A percentile compares a stretch with the other conserved stretches of the same genome.
Evolutionary conservation across 441 rosid species (phyloP).

Genomic region (Monsonia emarginata): DNA sequence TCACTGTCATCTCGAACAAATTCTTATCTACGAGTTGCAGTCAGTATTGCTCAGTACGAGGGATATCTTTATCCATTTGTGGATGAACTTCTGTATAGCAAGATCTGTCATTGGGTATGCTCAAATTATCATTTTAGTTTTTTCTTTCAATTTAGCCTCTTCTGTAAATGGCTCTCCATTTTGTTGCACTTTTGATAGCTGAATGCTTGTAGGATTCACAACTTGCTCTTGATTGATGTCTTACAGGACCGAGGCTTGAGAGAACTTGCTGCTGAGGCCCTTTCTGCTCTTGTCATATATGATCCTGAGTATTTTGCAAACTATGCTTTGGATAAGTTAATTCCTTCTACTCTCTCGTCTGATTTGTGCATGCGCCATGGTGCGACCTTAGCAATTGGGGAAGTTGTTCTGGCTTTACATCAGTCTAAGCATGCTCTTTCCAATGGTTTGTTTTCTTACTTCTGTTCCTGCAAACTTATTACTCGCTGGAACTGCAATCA

Average conservation of each 20-base stretch:
- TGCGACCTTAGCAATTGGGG: constrained; percentile 77
- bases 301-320: constrained; percentile 59
- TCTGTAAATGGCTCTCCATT: neutral
- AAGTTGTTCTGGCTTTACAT: constrained; percentile 66
- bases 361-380: constrained; percentile 93
- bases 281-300: constrained; percentile 78
- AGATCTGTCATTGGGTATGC: constrained; percentile 94
- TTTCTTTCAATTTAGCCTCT: neutral
- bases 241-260: constrained; percentile 82
- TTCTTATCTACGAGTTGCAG: constrained; percentile 77
- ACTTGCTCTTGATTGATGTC: constrained; percentile 20
- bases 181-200: neutral
- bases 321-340: constrained; percentile 58
- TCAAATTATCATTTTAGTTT: constrained; percentile 3
- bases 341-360: constrained; percentile 72
- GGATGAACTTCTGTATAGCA: constrained; percentile 65
- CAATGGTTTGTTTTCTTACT: constrained; percentile 40
- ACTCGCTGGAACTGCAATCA: constrained; percentile 7
- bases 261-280: constrained; percentile 81
- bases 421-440: constrained; percentile 41
- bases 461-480: constrained; percentile 5
- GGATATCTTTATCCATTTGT: constrained; percentile 79
- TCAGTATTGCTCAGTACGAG: constrained; percentile 63
- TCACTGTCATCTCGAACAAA: constrained; percentile 83
- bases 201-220: constrained; percentile 4